Evolutionary conservation across 2,329 filamentous ascomycete genomes (phyloP), one percentile per base, ranked within the genome.

Genomic region (Stromatinia cepivora): DNA sequence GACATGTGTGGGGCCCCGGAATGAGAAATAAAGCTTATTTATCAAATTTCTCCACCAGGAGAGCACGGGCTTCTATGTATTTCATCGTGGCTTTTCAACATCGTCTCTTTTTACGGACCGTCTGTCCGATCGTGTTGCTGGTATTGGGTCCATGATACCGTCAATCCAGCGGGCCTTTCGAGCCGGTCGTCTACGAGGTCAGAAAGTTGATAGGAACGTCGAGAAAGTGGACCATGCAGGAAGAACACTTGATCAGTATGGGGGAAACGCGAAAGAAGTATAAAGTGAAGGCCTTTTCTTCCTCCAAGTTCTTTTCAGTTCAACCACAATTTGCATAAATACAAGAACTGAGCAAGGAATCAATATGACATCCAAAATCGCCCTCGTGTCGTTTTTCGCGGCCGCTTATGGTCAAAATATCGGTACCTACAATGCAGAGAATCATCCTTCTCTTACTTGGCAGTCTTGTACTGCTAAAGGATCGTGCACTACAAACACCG

Each of bases 401-500:
- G 81, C 78, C 65, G 82, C 78, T 53, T 76, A 79, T 52, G 82
- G 80, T 70, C 85, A 87, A 75, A 80, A 84, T 75, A 81, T 82
- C 61, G 84, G 84, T 63, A 84, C 79, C 46, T 70, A 78, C 70
- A 78, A 78, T 20, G 76, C 81, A 10, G 85, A 86, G 74, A 80
- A 78, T 25, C 86, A 87, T 72, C 86, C 85, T 69, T 75, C 81
- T 67, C 79, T 88, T 75, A 83, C 80, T 63, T 85, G 83, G 81
- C 79, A 85, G 73, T 81, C 80, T 71, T 88, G 85, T 76, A 82
- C 83, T 36, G 77, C 79, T 25, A 76, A 76, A 57, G 81, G 82
- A 65, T 80, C 79, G 45, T 87, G 86, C 77, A 82, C 81, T 3
- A 81, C 80, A 28, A 79, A 83, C 67, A 78, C 78, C 64, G 84